A percentile compares a stretch with the other conserved stretches of the same genome.
Evolutionary conservation across 2,329 filamentous ascomycete species (phyloP).

Genomic region (Cordyceps cateniannulata): DNA sequence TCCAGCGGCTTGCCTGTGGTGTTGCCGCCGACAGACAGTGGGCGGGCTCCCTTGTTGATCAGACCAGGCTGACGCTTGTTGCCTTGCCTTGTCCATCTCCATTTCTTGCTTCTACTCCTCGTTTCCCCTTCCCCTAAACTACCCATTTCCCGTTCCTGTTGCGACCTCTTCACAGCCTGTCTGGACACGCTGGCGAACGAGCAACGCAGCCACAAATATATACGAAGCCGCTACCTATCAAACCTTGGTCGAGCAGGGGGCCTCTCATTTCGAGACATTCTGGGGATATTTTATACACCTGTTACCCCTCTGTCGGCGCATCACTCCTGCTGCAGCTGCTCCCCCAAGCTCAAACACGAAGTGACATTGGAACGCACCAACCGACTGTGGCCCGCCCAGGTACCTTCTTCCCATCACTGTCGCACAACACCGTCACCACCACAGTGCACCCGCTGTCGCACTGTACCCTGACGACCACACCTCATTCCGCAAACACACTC

Average conservation of each 20-base stretch:
- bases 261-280: background rate
- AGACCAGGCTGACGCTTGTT: constrained; percentile 7
- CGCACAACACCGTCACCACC: background rate
- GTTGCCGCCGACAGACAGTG: background rate
- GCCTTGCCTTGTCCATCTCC: background rate
- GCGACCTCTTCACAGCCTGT: background rate
- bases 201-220: background rate
- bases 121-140: background rate
- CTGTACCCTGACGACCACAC: background rate
- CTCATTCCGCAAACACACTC: background rate
- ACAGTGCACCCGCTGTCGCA: background rate
- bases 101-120: background rate
- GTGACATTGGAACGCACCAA: background rate
- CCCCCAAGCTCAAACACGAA: background rate
- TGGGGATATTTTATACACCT: background rate
- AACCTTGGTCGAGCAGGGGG: background rate
- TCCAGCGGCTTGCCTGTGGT: background rate
- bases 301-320: background rate
- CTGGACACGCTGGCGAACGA: background rate
- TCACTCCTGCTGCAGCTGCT: background rate
- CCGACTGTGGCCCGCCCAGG: background rate
- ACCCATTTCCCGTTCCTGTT: background rate
- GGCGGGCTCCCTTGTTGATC: constrained; percentile 9
- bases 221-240: background rate
- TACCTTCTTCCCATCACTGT: background rate